Base-by-base conservation (phyloP, 1,284 basidiomycete genomes). In the Pseudozyma flocculosa region DNA sequence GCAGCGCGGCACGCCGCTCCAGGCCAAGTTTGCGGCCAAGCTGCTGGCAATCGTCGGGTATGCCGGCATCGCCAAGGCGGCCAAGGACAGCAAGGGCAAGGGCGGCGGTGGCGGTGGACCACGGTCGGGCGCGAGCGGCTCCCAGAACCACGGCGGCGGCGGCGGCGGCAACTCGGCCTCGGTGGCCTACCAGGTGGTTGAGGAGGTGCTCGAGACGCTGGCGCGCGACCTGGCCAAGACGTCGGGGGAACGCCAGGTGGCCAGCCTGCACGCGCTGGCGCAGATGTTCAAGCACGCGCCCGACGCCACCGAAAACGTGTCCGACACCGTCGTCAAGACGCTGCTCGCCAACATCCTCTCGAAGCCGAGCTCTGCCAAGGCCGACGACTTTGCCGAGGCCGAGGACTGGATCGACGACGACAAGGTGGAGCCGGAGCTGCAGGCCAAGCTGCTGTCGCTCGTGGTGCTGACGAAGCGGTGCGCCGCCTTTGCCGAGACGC, bases 21-120 rank as follows among this genome's bases (percentile, higher is more conserved):
- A 89, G 70, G 88, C 92, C 19, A 97, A 97, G 78, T 93, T 90
- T 78, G 90, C 92, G 0, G 85, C 89, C 1, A 85, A 91, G 22
- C 81, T 92, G 43, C 72, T 96, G 10, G 85, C 88, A 0, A 64
- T 74, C 17, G 71, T 76, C 17, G 44, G 54, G 7, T 34, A 34
- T 13, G 32, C 32, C 32, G 32, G 32, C 32, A 21, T 11, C 32
- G 29, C 7, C 29, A 29, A 29, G 29, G 29, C n/a, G n/a, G n/a
- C n/a, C n/a, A n/a, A n/a, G n/a, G 11, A 29, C 7, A 29, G 32
- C 32, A 34, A 34, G 32, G 32, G 32, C 32, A 34, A 34, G 32
- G 32, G n/a, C 7, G 32, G 32, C 32, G 10, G 32, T 4, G 15
- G 11, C 11, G 32, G 32, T 14, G 15, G 15, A 9, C 7, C 7